Base-by-base conservation (phyloP, 768 basidiomycete genomes). In the Termitomyces sp. region DNA sequence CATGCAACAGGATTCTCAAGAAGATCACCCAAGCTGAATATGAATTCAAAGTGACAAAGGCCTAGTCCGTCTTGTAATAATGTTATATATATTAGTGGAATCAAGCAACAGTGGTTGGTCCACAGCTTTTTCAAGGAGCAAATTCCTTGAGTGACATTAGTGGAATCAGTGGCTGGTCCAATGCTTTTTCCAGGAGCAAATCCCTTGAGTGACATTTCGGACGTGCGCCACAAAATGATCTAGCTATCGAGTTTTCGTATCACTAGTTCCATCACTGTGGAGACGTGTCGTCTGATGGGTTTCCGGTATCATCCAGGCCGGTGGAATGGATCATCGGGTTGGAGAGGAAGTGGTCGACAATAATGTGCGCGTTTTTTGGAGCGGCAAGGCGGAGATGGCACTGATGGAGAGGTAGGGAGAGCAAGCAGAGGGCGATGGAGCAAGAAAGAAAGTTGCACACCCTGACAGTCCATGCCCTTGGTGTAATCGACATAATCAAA, bases 401-500 rank as follows among this genome's bases (percentile, higher is more conserved):
- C 91, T 93, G 40, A 37, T 34, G 25, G 25, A 25, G 25, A 25
- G 25, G 25, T 25, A 25, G 25, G 56, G 54, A 15, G 29, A 32
- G 56, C 40, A 25, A 52, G 11, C 32, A 36, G 40, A n/a, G 6
- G 49, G 40, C 31, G n/a, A 31, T 15, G 36, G 50, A 36, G 9
- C 25, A 2, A 32, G 46, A 53, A 46, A 9, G 53, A 63, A 45
- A 52, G 3, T 54, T 25, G 76, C 85, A 49, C 66, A 92, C 91
- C 25, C 25, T 25, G 25, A 15, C 82, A 80, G 63, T 91, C 86
- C 79, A 89, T 85, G 15, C 89, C 87, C 70, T 92, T 93, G 65
- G 70, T 85, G 70, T 84, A 93, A 72, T 94, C 92, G 17, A 93
- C 81, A 59, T 94, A 94, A 67, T 93, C 89, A 36, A 94, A 71